Evolutionary conservation across 163 green algal genomes (phyloP).

Genomic region (Chloromonas sp.): DNA sequence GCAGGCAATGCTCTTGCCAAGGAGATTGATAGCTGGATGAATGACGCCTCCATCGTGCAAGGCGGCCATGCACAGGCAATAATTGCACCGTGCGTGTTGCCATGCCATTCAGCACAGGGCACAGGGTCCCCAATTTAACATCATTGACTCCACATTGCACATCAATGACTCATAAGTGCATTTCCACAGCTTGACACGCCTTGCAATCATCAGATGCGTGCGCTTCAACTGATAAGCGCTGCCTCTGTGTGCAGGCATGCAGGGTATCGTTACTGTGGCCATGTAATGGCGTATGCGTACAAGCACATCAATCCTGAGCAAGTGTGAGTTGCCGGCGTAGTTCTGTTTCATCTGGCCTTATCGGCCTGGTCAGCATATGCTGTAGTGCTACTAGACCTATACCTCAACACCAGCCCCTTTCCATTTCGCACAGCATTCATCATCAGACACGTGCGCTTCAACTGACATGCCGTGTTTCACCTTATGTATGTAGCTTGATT

Average conservation of each 20-base stretch:
- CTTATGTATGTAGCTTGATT: too few species aligned
- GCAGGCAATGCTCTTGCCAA: conserved; percentile 28
- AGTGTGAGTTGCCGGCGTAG: conserved; percentile 54
- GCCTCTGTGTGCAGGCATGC: conserved; percentile 58
- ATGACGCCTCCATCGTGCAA: conserved; percentile 15
- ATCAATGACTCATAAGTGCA: too few species aligned
- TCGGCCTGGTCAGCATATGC: too few species aligned
- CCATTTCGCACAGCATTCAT: too few species aligned
- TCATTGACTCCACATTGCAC: background rate
- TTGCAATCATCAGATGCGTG: background rate
- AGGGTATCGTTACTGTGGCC: conserved; percentile 84
- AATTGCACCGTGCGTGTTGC: conserved; percentile 49
- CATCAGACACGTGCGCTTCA: too few species aligned
- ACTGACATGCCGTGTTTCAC: too few species aligned
- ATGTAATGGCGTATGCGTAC: conserved; percentile 87
- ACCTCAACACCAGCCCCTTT: too few species aligned
- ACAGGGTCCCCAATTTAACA: background rate
- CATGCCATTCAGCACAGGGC: background rate
- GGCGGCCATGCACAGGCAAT: conserved; percentile 43
- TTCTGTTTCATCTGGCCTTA: too few species aligned
- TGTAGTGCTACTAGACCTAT: too few species aligned
- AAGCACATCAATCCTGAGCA: conserved; percentile 62
- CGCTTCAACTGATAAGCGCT: too few species aligned
- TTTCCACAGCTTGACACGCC: too few species aligned
- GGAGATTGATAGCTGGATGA: conserved; percentile 60